Base-by-base conservation (phyloP, 2,329 filamentous ascomycete genomes). In the Arthrobotrys iridis region DNA sequence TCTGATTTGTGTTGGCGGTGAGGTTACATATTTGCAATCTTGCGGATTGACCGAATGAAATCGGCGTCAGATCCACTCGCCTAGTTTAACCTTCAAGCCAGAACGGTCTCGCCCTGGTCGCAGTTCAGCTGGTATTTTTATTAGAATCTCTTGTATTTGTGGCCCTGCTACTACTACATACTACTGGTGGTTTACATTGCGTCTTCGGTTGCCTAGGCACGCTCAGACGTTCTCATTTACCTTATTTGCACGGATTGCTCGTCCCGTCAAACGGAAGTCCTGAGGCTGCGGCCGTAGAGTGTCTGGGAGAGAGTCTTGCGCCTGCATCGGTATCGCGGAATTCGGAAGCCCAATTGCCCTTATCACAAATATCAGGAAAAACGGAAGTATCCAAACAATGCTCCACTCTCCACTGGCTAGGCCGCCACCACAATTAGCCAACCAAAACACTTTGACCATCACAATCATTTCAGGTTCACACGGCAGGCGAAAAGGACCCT, bases 1-100 rank as follows among this genome's bases (percentile, higher is more conserved):
- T 55, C 0, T 55, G 50, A 37, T 55, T 55, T 55, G 50, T 55
- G 50, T 55, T 55, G 50, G 18, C 30, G 15, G 50, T 55, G 50
- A 55, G 30, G 50, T 55, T 55, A n/a, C 2, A 6, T 28, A 3
- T 11, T n/a, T n/a, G n/a, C n/a, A n/a, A n/a, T n/a, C n/a, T n/a
- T n/a, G n/a, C n/a, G n/a, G n/a, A n/a, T n/a, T n/a, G n/a, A n/a
- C n/a, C n/a, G n/a, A n/a, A n/a, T n/a, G n/a, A n/a, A n/a, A n/a
- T n/a, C n/a, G n/a, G n/a, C n/a, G n/a, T n/a, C 46, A 33, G 46
- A 52, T 52, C 46, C 46, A 28, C 15, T 35, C n/a, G n/a, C n/a
- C n/a, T n/a, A n/a, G n/a, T 33, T 37, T 55, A 55, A 55, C 22
- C 28, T 35, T 37, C 10, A 5, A 55, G 26, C 50, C 50, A 22